Evolutionary conservation across 176 grass and related monocot species (phyloP), one percentile per base, ranked within the genome.

Genomic region (Aegilops tauschii): DNA sequence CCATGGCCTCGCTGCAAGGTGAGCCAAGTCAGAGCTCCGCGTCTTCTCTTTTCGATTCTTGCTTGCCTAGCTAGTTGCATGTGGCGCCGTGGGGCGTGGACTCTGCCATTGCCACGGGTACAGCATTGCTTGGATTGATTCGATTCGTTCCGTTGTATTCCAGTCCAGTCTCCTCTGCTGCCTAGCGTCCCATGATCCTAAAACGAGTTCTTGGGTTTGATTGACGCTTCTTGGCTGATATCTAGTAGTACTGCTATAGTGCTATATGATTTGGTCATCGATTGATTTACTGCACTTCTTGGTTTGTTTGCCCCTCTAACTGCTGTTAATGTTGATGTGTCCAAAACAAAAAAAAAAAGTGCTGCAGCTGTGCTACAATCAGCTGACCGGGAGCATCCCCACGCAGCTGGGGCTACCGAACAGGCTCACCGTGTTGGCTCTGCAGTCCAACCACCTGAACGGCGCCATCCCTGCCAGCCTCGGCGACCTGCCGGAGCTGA

Each of bases 301-400:
- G 44, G 34, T 25, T 68, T 29, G n/a, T 7, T 73, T 80, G 54
- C 3, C 20, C 8, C 5, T 44, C 52, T 50, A 18, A 81, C 80
- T 62, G 77, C 14, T 87, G 77, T 13, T 75, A 73, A 25, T 78
- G 21, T 10, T 73, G 79, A 10, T 73, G 16, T 59, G 16, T 66
- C 50, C 4, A 50, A 47, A 12, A 9, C 40, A 42, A 42, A 54
- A 17, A 54, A 12, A 50, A 52, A 78, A 87, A 98, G 97, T 96
- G 61, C 47, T 98, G 80, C 97, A 98, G 92, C 88, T 98, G 21
- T 96, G 94, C 92, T 94, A 96, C 78, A 98, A 98, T 77, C 94
- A 96, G 90, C 76, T 98, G 18, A 85, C 87, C 42, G 97, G 97
- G n/a, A 91, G 90, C 71, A 90, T 98, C 75, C 97, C 97, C 61